phyloP scores from a whole-genome alignment of 768 basidiomycete species.

The Lentinula edodes region DNA sequence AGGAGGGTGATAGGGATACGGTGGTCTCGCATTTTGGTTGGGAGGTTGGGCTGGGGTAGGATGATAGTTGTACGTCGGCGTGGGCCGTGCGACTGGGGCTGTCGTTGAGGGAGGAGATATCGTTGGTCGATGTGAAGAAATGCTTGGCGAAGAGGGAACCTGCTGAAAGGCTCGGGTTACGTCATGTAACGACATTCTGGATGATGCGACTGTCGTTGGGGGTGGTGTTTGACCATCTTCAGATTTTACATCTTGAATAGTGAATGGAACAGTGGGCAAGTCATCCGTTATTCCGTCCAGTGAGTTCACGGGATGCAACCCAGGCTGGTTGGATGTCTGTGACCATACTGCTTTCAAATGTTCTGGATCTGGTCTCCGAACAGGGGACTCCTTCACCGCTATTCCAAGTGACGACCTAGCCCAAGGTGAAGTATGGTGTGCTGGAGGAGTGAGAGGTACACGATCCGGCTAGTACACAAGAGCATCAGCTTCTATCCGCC shows the following conservation, averaged over 20 bases:
- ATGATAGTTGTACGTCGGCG: conserved; percentile 19
- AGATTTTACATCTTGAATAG: conserved; percentile 80
- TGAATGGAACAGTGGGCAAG: conserved; percentile 71
- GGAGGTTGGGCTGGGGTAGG: conserved; percentile 36
- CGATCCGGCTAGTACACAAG: conserved; percentile 30
- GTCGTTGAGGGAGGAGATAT: conserved; percentile 46
- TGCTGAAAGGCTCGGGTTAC: conserved; percentile 85
- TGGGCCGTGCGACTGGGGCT: conserved; percentile 41
- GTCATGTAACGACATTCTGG: conserved; percentile 76
- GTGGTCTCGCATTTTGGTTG: conserved; percentile 43
- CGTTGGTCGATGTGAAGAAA: conserved; percentile 41
- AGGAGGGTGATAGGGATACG: conserved; percentile 55
- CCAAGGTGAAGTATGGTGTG: conserved; percentile 45
- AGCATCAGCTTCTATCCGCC: conserved; percentile 11
- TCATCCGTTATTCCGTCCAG: conserved; percentile 83
- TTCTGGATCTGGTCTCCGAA: conserved; percentile 72
- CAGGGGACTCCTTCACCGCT: conserved; percentile 61
- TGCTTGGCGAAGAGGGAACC: conserved; percentile 57
- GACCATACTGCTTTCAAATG: conserved; percentile 85
- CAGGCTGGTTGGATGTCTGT: conserved; percentile 67
- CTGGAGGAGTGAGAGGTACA: conserved; percentile 42
- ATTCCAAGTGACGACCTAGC: conserved; percentile 49
- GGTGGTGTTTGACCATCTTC: conserved; percentile 82
- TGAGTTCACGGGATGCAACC: conserved; percentile 66
- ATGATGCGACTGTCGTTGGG: conserved; percentile 51